Percentiles rank a stretch among this genome's conserved stretches.
These are phyloP conservation scores for Paecilomyces sp. DNA, from an alignment of 2,329 filamentous ascomycete genomes.

Conservation along the genomic window DNA sequence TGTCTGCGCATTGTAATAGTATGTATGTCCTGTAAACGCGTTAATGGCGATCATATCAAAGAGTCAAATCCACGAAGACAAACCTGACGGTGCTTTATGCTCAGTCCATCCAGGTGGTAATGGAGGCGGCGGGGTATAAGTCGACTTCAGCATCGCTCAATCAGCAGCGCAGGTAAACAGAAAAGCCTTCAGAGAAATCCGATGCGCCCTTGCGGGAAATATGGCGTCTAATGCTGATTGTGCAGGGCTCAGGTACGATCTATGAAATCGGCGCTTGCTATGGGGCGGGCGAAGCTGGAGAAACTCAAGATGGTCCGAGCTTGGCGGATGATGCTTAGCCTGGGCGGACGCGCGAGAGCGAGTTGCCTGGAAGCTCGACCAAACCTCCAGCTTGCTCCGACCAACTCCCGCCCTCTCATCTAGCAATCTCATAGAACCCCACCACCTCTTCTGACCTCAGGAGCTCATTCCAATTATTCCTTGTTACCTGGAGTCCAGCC, in stretches of 20 bases:
- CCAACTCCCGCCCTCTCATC: constrained; percentile 8
- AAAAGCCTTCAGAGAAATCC: neutral
- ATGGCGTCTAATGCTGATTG: neutral
- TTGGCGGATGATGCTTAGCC: constrained; percentile 22
- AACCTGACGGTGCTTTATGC: constrained; percentile 75
- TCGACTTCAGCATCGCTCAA: constrained; percentile 63
- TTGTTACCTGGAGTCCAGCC: constrained; percentile 14
- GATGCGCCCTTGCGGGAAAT: neutral
- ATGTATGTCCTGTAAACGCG: constrained; percentile 59
- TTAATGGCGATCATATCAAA: constrained; percentile 6
- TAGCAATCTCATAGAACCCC: constrained; percentile 5
- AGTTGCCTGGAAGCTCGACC: constrained; percentile 33
- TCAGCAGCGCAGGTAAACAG: neutral
- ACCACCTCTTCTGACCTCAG: neutral
- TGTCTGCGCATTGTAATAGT: constrained; percentile 78
- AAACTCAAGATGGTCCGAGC: constrained; percentile 28
- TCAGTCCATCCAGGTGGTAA: constrained; percentile 84
- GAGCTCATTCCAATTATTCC: constrained; percentile 3
- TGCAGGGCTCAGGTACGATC: constrained; percentile 2
- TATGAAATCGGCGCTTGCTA: constrained; percentile 2
- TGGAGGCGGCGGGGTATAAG: constrained; percentile 61
- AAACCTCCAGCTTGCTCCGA: constrained; percentile 12
- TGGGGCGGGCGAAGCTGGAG: constrained; percentile 13
- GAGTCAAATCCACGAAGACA: constrained; percentile 12
- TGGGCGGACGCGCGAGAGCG: constrained; percentile 30